Percentiles rank a stretch among this genome's conserved stretches.
Evolutionary conservation across 169 alveolate species (phyloP).

Genomic region (Eimeria maxima): DNA sequence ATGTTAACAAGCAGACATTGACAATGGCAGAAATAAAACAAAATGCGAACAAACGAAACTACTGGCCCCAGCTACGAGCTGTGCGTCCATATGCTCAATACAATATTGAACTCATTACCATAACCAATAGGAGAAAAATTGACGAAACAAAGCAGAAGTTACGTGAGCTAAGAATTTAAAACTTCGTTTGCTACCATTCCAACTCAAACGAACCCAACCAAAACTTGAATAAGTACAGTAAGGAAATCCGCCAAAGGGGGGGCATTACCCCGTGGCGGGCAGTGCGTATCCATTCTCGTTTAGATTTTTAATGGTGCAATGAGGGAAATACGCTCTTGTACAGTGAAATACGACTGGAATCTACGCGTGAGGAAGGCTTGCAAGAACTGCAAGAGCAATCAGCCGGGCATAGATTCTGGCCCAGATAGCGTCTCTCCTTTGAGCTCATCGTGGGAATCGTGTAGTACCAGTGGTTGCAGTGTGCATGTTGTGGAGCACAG

Average conservation of each 20-base stretch:
- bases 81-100: not conserved
- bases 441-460: not conserved
- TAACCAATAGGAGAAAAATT: not conserved
- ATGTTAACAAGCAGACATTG: not conserved
- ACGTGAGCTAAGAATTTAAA: constrained; percentile 29
- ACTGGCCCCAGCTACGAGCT: not conserved
- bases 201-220: constrained; percentile 34
- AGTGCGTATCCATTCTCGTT: not conserved
- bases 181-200: constrained; percentile 18
- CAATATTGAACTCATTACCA: not conserved
- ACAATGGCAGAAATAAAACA: not conserved
- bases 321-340: not conserved
- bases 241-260: not conserved
- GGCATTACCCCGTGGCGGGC: not conserved
- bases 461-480: not conserved
- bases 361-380: not conserved
- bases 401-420: not conserved
- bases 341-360: not conserved
- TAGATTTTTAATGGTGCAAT: not conserved
- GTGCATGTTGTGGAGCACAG: not conserved
- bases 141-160: not conserved
- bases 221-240: constrained; percentile 54
- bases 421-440: not conserved
- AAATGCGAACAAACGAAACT: not conserved
- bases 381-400: not conserved